These are phyloP conservation scores for Isatis tinctoria DNA, from an alignment of 345 rosid species.

Conservation along the genomic window DNA sequence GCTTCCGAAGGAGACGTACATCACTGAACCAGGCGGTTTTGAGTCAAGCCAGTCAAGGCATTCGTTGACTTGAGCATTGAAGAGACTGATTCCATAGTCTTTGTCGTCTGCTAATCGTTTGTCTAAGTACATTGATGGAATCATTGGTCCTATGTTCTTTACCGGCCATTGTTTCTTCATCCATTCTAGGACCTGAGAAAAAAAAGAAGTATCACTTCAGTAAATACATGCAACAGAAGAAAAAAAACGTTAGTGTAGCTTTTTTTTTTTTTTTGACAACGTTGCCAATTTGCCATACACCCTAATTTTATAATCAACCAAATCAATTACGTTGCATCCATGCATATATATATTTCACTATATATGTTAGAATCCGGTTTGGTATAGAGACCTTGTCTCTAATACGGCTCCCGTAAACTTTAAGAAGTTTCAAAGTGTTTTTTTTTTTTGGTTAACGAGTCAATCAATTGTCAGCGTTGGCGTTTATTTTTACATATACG, in stretches of 20 bases:
- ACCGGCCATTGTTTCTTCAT: conserved; percentile 40
- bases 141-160: conserved; percentile 44
- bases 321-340: background rate
- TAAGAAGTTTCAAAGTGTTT: background rate
- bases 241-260: background rate
- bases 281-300: too few species aligned
- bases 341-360: background rate
- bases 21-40: conserved; percentile 37
- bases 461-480: background rate
- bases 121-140: conserved; percentile 57
- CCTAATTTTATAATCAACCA: background rate
- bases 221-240: background rate
- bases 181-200: conserved; percentile 37
- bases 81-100: conserved; percentile 49
- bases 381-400: background rate
- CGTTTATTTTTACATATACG: too few species aligned
- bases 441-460: background rate
- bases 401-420: background rate
- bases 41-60: conserved; percentile 54
- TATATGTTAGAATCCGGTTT: background rate
- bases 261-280: too few species aligned
- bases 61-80: conserved; percentile 34
- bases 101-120: conserved; percentile 39
- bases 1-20: conserved; percentile 52
- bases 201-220: background rate